Base-by-base conservation (phyloP, 2,329 filamentous ascomycete genomes). In the Monosporascus sp. region DNA sequence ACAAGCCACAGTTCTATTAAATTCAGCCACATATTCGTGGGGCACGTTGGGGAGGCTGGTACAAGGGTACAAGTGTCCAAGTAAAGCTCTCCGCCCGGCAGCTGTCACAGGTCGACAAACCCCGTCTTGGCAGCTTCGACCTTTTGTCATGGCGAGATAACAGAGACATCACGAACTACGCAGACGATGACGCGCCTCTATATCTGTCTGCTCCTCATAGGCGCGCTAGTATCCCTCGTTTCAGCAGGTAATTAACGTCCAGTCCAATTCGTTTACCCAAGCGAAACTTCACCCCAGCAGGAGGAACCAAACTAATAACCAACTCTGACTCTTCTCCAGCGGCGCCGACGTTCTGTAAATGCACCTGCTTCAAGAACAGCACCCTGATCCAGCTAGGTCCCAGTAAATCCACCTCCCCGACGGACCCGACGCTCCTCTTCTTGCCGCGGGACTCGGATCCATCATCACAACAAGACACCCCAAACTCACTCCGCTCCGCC, bases 321-420 rank as follows among this genome's bases (percentile, higher is more conserved):
- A 25, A 25, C 51, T 22, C n/a, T 31, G 31, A 41, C 38, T 25
- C 36, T 6, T 51, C 11, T 37, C 15, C 62, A 85, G 82, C 79
- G 34, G 78, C 81, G 44, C 82, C 81, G 18, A 81, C 80, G 2
- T 86, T 86, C 67, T 86, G 83, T 75, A 86, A 86, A 76, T 86
- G 83, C 72, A 86, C 82, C 60, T 86, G 83, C 72, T 84, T 84
- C 72, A 82, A 81, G 61, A 86, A 86, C 72, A 84, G 80, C 74
- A 86, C 82, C 59, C 84, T 86, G 62, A 84, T 86, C 64, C 75
- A 79, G 15, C 76, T 85, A 9, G 79, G 75, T n/a, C 76, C 78
- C 3, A 62, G 69, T 50, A 66, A 55, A 51, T 60, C 51, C 58
- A 62, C 58, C 57, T 61, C 53, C 54, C 60, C 62, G 49, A 58